Base-by-base conservation (phyloP, 164 flowering plant species). In the Vitis rotundifolia region DNA sequence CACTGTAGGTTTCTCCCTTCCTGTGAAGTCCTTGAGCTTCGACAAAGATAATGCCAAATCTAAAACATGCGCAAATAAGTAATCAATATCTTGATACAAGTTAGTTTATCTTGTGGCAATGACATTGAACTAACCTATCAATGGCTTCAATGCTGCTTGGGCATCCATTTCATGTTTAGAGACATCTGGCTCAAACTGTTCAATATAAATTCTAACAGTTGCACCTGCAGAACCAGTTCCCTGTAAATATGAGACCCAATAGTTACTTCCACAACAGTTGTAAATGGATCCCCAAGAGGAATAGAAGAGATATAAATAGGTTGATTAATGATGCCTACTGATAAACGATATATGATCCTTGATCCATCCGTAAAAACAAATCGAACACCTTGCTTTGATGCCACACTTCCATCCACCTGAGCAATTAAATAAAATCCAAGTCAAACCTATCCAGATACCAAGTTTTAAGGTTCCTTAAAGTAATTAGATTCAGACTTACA, bases 201-300 rank as follows among this genome's bases (percentile, higher is more conserved):
- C 99, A 55, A 93, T 87, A 78, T 93, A 96, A 31, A 93, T 74
- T 71, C 98, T 79, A 49, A 96, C 84, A 4, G 99, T 96, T 67
- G 98, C 98, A 64, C 99, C 98, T 52, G 98, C 97, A 5, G 99
- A 93, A 69, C 99, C 98, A 68, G 99, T 96, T 69, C 97, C 99
- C 98, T 93, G 84, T 18, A 81, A 54, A 72, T 29, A 61, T 48
- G 37, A 60, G 68, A 48, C 37, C 14, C 26, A 11, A 50, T 31
- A 37, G 9, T 18, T 44, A 14, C 59, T 66, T 60, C 29, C 9
- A 67, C 12, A 37, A 48, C 9, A n/a, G 19, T 9, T 51, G 61
- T 49, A 13, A 22, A 47, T 26, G 3, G 11, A 12, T 15, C 22
- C 22, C 1, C 26, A 26, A 69, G 9, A 10, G 51, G 15, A 68